Evolutionary conservation across 495 filamentous ascomycete species (phyloP).

Genomic region (Pyrenopolyporus hunteri): DNA sequence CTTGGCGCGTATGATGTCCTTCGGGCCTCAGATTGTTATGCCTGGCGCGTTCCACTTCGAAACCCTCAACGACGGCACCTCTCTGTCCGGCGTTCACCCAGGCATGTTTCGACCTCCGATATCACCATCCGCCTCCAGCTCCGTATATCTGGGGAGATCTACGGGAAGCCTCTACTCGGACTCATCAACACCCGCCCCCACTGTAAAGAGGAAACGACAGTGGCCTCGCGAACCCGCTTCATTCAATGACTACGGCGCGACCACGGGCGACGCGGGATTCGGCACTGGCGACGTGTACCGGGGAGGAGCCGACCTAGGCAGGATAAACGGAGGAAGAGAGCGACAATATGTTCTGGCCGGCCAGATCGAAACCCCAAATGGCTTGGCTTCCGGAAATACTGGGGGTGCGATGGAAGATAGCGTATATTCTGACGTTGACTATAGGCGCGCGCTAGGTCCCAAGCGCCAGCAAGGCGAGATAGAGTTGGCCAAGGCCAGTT

Average conservation of each 20-base stretch:
- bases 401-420: constrained; percentile 56
- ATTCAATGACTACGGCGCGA: constrained; percentile 39
- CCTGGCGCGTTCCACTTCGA: constrained; percentile 60
- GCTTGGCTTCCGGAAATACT: constrained; percentile 52
- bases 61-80: constrained; percentile 36
- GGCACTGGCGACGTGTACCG: constrained; percentile 19
- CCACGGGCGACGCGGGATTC: constrained; percentile 34
- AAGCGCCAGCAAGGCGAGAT: constrained; percentile 40
- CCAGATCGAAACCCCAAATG: constrained; percentile 66
- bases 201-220: constrained; percentile 51
- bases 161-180: constrained; percentile 59
- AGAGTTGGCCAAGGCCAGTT: constrained; percentile 30
- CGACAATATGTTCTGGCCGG: constrained; percentile 60
- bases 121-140: constrained; percentile 67
- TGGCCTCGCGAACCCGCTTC: constrained; percentile 38
- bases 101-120: constrained; percentile 72
- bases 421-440: constrained; percentile 61
- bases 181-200: constrained; percentile 33
- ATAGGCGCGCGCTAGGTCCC: constrained; percentile 54
- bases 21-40: constrained; percentile 52
- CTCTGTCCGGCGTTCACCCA: constrained; percentile 60
- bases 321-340: constrained; percentile 26
- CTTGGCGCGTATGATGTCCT: constrained; percentile 45
- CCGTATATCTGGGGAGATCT: constrained; percentile 61
- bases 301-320: constrained; percentile 28